These are phyloP conservation scores for Fusarium piperis DNA, from an alignment of 2,329 filamentous ascomycete species.

Conservation along the genomic window DNA sequence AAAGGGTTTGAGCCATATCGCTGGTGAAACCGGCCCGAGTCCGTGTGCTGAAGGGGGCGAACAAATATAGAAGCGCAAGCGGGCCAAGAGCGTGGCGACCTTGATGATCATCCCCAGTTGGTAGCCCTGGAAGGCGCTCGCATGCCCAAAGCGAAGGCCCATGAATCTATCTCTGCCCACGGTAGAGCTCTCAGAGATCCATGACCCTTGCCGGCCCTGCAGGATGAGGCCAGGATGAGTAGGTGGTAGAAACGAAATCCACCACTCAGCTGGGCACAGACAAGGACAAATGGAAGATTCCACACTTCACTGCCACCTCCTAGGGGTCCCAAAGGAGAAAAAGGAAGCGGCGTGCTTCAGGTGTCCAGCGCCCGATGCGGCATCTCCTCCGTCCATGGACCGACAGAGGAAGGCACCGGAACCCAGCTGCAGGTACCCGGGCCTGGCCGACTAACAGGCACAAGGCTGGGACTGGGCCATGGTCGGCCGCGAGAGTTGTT, in stretches of 20 bases:
- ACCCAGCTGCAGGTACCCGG: conserved; percentile 17
- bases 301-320: conserved; percentile 14
- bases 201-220: background rate
- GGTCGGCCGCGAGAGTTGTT: background rate
- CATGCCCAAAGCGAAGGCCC: background rate
- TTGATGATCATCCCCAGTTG: background rate
- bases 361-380: conserved; percentile 14
- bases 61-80: background rate
- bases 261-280: conserved; percentile 27
- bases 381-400: conserved; percentile 10
- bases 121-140: background rate
- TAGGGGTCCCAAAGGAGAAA: conserved; percentile 6
- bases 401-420: conserved; percentile 4
- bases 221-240: background rate
- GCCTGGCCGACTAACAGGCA: background rate
- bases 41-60: background rate
- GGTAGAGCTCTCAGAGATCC: background rate
- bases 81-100: background rate
- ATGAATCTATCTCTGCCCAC: conserved; percentile 1
- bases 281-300: conserved; percentile 9
- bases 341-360: conserved; percentile 11
- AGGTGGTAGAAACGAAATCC: conserved; percentile 8
- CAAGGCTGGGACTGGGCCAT: background rate
- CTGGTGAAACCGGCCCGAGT: conserved; percentile 22
- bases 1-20: conserved; percentile 7